Evolutionary conservation across 768 basidiomycete genomes (phyloP), one percentile per base, ranked within the genome.

Genomic region (Trametes punicea): DNA sequence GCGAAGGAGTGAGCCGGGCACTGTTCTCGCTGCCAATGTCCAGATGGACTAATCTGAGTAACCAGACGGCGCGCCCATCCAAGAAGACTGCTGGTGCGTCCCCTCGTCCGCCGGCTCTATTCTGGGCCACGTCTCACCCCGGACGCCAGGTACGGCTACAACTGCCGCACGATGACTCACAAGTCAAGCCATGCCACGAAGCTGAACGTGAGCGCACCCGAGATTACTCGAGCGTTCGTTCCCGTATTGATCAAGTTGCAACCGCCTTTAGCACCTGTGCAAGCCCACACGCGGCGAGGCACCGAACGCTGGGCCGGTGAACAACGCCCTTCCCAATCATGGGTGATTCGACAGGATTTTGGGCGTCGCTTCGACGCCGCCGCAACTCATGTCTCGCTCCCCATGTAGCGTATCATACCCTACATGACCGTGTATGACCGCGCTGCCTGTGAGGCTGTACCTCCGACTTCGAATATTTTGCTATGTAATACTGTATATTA

Each of bases 131-230:
- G 10, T 6, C 39, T 38, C 18, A 31, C 31, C 8, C 7, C 31
- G 31, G 34, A 10, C n/a, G 34, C 15, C 40, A 70, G 69, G 69
- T 73, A 73, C 46, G 72, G 72, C 8, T 72, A 70, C 46, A 66
- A 69, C 44, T 73, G 72, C 44, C 67, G 72, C 38, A 73, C 72
- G 10, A 69, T 70, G 62, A 51, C 56, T 1, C 71, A 72, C 54
- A 66, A 59, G 18, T 10, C 16, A 2, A 25, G 15, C 1, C 72
- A 73, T 51, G 71, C 70, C 0, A 4, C 16, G 38, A 64, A 60
- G 51, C 55, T 71, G 51, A 72, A 72, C 44, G 71, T 72, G 48
- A 39, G 71, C 38, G 18, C 38, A 10, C 10, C 34, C 29, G n/a
- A n/a, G n/a, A n/a, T n/a, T n/a, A n/a, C n/a, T 11, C 7, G 13